phyloP scores from a whole-genome alignment of 495 filamentous ascomycete genomes.

The Aeminium ludgeri region DNA sequence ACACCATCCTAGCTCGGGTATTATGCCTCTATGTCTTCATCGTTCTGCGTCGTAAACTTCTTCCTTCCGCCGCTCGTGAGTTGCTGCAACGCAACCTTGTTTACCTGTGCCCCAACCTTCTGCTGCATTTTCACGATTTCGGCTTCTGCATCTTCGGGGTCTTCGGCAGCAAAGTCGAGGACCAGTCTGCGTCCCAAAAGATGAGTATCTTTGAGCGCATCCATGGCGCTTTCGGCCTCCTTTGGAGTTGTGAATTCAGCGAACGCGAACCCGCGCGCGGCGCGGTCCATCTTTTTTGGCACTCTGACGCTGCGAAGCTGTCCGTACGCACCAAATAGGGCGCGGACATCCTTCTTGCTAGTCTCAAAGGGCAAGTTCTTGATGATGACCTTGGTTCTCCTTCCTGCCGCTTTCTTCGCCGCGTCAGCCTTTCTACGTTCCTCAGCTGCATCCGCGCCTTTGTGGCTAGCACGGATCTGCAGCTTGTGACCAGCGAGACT shows the following conservation, averaged over 20 bases:
- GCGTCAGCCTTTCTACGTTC: constrained; percentile 65
- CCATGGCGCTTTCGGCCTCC: constrained; percentile 86
- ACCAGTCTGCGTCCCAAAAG: constrained; percentile 75
- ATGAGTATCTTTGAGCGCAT: constrained; percentile 83
- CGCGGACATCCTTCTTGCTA: constrained; percentile 74
- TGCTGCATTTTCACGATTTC: constrained; percentile 91
- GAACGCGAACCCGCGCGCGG: constrained; percentile 86
- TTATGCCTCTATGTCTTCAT: too few species aligned
- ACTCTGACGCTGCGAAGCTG: constrained; percentile 81
- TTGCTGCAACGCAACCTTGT: constrained; percentile 74
- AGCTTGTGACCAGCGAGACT: constrained; percentile 73
- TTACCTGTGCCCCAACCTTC: constrained; percentile 74
- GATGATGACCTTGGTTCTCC: constrained; percentile 83
- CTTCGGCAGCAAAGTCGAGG: constrained; percentile 72
- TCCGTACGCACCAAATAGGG: constrained; percentile 75
- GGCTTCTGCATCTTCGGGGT: constrained; percentile 78
- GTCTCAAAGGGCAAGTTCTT: constrained; percentile 97
- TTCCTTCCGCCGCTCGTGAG: constrained; percentile 67
- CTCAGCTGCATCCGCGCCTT: constrained; percentile 69
- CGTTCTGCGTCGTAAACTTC: constrained; percentile 68
- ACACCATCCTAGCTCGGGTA: too few species aligned
- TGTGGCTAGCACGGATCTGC: constrained; percentile 66
- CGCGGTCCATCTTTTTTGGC: constrained; percentile 81
- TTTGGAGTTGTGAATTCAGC: constrained; percentile 83
- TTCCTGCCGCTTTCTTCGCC: constrained; percentile 53